A percentile compares a stretch with the other conserved stretches of the same genome.
These are phyloP conservation scores for Leishmania tarentolae DNA, from an alignment of 208 protist genomes.

Conservation along the genomic window DNA sequence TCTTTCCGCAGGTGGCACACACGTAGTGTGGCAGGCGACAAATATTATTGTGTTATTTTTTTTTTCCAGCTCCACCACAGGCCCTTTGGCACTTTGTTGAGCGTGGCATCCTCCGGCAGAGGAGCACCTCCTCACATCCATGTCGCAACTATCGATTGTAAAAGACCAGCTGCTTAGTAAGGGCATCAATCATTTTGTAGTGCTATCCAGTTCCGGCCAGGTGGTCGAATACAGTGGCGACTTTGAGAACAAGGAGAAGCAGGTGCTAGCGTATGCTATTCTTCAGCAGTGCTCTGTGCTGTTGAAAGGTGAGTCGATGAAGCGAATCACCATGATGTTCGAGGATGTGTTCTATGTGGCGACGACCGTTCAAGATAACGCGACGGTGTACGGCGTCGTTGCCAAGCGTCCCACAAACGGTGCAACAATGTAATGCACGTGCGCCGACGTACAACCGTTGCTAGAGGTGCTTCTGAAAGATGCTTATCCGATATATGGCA, in stretches of 20 bases:
- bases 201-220: slow-evolving; percentile 63
- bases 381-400: slow-evolving; percentile 60
- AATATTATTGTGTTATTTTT: background rate
- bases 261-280: slow-evolving; percentile 72
- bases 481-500: too few species aligned
- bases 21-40: background rate
- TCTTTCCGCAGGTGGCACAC: background rate
- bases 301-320: slow-evolving; percentile 63
- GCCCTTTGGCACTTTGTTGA: background rate
- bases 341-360: slow-evolving; percentile 80
- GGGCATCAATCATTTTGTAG: slow-evolving; percentile 84
- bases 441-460: background rate
- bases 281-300: slow-evolving; percentile 66
- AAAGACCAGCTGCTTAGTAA: slow-evolving; percentile 87
- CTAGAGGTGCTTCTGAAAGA: background rate
- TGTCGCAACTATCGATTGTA: slow-evolving; percentile 69
- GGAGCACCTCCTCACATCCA: slow-evolving; percentile 1
- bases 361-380: slow-evolving; percentile 50
- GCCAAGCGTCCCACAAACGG: slow-evolving; percentile 50
- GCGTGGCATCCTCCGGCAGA: background rate
- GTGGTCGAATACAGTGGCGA: slow-evolving; percentile 82
- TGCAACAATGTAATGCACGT: slow-evolving; percentile 17
- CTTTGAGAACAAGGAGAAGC: slow-evolving; percentile 69
- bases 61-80: background rate
- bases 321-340: slow-evolving; percentile 79